Conservation (phyloP, 371 early-diverging fungal species). For the Mortierella sp. region DNA sequence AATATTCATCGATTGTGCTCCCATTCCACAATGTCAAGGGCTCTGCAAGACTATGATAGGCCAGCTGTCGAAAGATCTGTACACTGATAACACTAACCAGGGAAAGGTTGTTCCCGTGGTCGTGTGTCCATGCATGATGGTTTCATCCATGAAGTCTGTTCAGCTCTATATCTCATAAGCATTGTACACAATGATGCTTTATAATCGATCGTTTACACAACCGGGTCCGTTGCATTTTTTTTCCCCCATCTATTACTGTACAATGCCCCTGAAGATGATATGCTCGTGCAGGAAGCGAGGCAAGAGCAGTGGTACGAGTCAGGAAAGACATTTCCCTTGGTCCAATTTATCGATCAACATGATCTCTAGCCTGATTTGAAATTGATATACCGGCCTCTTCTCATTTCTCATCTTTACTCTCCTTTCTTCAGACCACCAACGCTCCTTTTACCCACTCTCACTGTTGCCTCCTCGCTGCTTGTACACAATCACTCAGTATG, state of each 20-base stretch:
- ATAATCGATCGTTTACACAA: not conserved
- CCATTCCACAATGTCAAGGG: too few species aligned
- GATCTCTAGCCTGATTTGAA: not conserved
- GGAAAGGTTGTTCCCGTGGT: not conserved
- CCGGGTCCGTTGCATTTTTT: not conserved
- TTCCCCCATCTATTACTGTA: not conserved
- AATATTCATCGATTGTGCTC: not conserved
- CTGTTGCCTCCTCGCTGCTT: not conserved
- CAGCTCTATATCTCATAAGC: too few species aligned
- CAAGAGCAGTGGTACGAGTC: too few species aligned
- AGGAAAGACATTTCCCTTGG: not conserved
- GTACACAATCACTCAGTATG: not conserved
- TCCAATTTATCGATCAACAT: too few species aligned
- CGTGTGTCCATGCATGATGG: not conserved
- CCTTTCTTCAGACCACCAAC: not conserved
- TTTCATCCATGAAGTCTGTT: not conserved
- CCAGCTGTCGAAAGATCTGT: too few species aligned
- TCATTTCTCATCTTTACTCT: not conserved
- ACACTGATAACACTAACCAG: conserved; percentile 17
- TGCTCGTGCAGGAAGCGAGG: conserved; percentile 3
- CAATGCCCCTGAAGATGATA: not conserved
- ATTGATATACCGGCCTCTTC: not conserved
- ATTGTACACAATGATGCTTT: too few species aligned
- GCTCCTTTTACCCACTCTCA: not conserved
- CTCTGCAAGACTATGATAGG: not conserved